Conservation (phyloP, 75 land plant species). For the Chamaecyparis obtusa region DNA sequence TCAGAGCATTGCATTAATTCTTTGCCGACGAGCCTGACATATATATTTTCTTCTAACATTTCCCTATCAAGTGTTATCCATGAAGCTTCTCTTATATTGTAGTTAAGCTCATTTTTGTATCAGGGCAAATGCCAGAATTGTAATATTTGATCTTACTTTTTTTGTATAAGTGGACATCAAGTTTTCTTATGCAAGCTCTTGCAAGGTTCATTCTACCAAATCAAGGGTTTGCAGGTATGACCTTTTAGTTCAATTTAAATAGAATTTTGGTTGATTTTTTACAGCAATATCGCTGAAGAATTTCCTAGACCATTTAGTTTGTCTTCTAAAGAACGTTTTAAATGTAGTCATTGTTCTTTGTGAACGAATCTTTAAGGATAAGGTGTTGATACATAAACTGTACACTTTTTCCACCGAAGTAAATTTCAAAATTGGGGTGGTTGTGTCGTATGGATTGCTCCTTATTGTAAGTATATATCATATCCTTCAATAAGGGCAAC, state of each 20-base stretch:
- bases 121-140: conserved; percentile 3
- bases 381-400: not conserved
- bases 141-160: conserved; percentile 5
- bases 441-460: no score
- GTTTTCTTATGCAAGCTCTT: conserved; percentile 8
- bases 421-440: not conserved
- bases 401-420: not conserved
- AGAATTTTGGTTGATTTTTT: not conserved
- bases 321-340: not conserved
- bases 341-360: not conserved
- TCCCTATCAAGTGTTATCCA: not conserved
- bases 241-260: not conserved
- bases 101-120: conserved; percentile 3
- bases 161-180: conserved; percentile 2
- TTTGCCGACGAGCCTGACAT: conserved; percentile 1
- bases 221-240: not conserved
- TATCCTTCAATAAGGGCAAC: not conserved
- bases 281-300: not conserved
- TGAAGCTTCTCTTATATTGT: not conserved
- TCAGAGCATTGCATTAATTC: conserved; percentile 7
- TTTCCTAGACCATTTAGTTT: not conserved
- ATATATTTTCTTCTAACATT: conserved; percentile 8
- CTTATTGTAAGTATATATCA: not conserved
- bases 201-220: not conserved
- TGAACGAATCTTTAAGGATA: not conserved